A percentile compares a stretch with the other conserved stretches of the same genome.
phyloP scores from a whole-genome alignment of 2,329 filamentous ascomycete species.

The Talaromyces marneffei region DNA sequence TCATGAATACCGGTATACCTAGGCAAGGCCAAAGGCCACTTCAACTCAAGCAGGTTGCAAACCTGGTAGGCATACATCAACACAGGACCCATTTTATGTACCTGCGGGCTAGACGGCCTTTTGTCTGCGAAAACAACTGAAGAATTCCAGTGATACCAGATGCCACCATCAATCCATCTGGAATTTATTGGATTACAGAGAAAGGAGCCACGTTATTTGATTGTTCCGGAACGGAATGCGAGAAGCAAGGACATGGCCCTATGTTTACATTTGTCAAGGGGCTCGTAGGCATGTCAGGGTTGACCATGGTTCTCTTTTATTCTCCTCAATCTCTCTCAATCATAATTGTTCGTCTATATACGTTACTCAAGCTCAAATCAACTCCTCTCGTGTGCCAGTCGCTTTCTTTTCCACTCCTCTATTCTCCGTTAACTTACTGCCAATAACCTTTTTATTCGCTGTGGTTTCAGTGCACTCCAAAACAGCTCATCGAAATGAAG shows the following conservation, averaged over 20 bases:
- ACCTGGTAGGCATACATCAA: neutral
- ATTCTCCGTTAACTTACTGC: neutral
- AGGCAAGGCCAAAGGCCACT: neutral
- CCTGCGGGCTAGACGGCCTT: neutral
- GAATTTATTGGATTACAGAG: neutral
- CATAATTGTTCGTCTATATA: neutral
- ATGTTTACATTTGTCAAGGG: constrained; percentile 8
- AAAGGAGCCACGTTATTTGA: neutral
- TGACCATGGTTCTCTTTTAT: neutral
- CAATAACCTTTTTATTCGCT: neutral
- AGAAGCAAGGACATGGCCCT: neutral
- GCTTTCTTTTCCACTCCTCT: neutral
- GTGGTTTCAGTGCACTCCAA: neutral
- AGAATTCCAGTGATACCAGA: neutral
- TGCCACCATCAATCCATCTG: neutral
- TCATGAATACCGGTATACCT: too few relatives aligned
- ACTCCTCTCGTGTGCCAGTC: neutral
- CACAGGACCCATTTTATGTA: neutral
- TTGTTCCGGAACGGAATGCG: constrained; percentile 1
- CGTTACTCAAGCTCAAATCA: neutral
- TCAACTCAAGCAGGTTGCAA: neutral
- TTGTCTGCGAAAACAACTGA: neutral
- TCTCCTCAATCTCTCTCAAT: neutral
- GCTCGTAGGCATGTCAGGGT: neutral
- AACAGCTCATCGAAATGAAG: constrained; percentile 31